Evolutionary conservation across 1,139 yeast genomes (phyloP), one percentile per base, ranked within the genome.

Genomic region (Suhomyces terraborum): DNA sequence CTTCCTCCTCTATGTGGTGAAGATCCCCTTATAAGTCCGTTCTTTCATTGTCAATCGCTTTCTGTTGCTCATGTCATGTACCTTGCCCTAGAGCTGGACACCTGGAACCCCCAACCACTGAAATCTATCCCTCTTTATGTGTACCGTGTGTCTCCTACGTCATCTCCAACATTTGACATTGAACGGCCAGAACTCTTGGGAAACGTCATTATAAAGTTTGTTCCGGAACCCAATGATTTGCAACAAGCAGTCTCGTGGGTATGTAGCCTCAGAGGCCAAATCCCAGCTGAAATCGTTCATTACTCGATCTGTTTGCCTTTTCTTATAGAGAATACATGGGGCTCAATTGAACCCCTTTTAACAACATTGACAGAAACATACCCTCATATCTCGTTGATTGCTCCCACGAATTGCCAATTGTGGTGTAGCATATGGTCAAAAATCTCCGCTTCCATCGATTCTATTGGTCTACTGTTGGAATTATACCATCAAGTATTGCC

Each of bases 341-440:
- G 13, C 6, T 8, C 13, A 3, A 9, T 33, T 5, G n/a, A 13
- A n/a, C 16, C 8, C 12, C 26, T 6, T 13, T 16, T 32, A 10
- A 4, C 12, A 17, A 23, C 10, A 21, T 18, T 38, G 25, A 20
- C 13, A 4, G 16, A n/a, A 3, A 13, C n/a, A 4, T 38, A 20
- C 23, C 41, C 36, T 2, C 9, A 27, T 3, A 28, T 38, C 4
- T 38, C 41, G 24, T 17, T 38, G 12, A 6, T 32, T 9, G 30
- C 33, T 8, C 41, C 41, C 4, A 9, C 36, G 4, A 17, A 31
- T 13, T 16, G 26, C 9, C 22, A 19, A 4, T 33, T 33, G 8
- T 33, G 37, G 36, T 16, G 18, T 3, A 7, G 19, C n/a, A 8
- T 38, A 8, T 13, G 9, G 5, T 21, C 19, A n/a, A n/a, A n/a